Base-by-base conservation (phyloP, 768 basidiomycete genomes). In the Boletus subparvulus region DNA sequence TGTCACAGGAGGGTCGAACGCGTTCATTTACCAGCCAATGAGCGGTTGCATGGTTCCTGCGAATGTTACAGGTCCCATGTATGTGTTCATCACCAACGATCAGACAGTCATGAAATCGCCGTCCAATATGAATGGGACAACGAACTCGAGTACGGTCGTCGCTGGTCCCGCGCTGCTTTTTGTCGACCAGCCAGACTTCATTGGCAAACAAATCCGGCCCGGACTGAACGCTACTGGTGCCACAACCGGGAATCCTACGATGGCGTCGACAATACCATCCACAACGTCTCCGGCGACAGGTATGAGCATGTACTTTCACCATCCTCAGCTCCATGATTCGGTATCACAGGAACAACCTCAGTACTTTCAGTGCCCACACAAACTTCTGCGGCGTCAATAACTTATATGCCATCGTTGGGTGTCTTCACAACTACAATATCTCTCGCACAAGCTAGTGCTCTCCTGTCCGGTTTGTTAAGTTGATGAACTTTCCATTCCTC, bases 101-200 rank as follows among this genome's bases (percentile, higher is more conserved):
- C 69, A 68, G 52, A 81, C 85, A 60, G 80, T 85, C 70, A 80
- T 83, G 58, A 84, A 85, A 56, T 79, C 78, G 46, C 75, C 74
- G 51, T 45, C 24, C 41, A 17, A 47, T n/a, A 73, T 71, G 61
- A 74, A 78, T 52, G 21, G 28, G 33, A 80, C 86, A 71, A 80
- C 84, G 60, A 43, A 54, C 28, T 52, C 55, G 39, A 46, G 19
- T 28, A 43, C 19, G 24, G 71, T 87, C 67, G 74, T 92, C 57
- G 90, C 90, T 4, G 91, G 92, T 30, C 92, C 92, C 7, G 74
- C 79, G 3, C 71, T 89, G 53, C 74, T 80, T 14, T 90, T 88
- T 66, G 86, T 90, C 73, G 78, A 79, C 26, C 60, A 75, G 56
- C 75, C 80, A 37, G 79, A 89, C 71, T 68, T 73, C 55, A 70